Evolutionary conservation across 2,329 filamentous ascomycete species (phyloP).

Genomic region (Capronia americana): DNA sequence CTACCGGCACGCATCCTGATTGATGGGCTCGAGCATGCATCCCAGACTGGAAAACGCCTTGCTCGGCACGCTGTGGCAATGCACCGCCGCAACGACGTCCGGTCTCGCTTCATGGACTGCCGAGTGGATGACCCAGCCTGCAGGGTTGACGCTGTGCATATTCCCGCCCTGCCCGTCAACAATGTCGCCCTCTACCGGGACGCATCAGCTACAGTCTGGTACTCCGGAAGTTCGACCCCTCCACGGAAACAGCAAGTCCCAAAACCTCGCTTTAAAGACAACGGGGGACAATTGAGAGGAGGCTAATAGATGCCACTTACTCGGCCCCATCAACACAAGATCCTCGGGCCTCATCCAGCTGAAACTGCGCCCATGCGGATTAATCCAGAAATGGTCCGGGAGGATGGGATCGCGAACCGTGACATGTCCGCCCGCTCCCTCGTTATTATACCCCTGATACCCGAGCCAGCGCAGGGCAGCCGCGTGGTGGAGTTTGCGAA

Average conservation of each 20-base stretch:
- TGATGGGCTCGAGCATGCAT: conserved; percentile 63
- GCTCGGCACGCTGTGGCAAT: conserved; percentile 65
- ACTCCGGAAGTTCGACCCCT: not conserved
- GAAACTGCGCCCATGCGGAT: conserved; percentile 45
- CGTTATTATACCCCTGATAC: conserved; percentile 40
- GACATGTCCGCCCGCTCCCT: conserved; percentile 50
- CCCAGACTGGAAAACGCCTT: conserved; percentile 69
- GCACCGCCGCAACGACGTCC: conserved; percentile 64
- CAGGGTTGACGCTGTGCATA: conserved; percentile 50
- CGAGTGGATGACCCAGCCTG: conserved; percentile 66
- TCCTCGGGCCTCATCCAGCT: conserved; percentile 50
- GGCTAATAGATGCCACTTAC: not conserved
- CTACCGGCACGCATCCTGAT: conserved; percentile 52
- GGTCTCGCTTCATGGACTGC: conserved; percentile 66
- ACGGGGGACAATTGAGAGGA: not conserved
- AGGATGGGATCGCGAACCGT: conserved; percentile 48
- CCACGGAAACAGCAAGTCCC: not conserved
- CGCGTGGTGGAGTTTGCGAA: conserved; percentile 46
- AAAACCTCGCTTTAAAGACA: not conserved
- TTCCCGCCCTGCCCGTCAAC: conserved; percentile 45
- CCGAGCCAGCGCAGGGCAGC: conserved; percentile 46
- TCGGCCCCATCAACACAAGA: conserved; percentile 47
- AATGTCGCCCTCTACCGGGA: conserved; percentile 47
- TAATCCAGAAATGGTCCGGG: conserved; percentile 45
- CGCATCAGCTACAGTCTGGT: not conserved